Conservation (phyloP, 768 basidiomycete genomes). For the Filobasidium wieringae region DNA sequence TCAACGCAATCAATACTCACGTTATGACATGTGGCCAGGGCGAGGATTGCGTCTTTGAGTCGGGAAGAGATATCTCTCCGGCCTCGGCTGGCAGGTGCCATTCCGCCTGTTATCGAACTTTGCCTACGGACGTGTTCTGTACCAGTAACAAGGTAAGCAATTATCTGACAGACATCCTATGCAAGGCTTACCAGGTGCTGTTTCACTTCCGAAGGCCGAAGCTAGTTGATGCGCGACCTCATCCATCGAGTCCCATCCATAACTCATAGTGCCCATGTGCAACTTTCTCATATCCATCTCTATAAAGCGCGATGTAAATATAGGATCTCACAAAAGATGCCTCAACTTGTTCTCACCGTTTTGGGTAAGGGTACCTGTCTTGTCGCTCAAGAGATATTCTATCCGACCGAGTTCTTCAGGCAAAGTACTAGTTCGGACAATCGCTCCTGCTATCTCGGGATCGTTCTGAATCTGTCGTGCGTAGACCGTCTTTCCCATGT, state of each 20-base stretch:
- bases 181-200: constrained; percentile 46
- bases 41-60: constrained; percentile 80
- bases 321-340: not conserved
- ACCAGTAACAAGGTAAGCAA: not conserved
- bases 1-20: constrained; percentile 44
- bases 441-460: constrained; percentile 80
- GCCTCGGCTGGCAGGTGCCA: constrained; percentile 71
- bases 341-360: constrained; percentile 54
- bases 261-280: constrained; percentile 97
- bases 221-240: constrained; percentile 89
- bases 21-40: constrained; percentile 91
- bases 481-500: constrained; percentile 99
- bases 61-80: constrained; percentile 89
- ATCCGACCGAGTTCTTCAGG: constrained; percentile 50
- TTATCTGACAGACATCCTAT: not conserved
- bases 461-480: constrained; percentile 92
- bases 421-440: constrained; percentile 91
- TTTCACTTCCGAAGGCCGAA: constrained; percentile 60
- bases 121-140: constrained; percentile 29
- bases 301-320: constrained; percentile 31
- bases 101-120: constrained; percentile 51
- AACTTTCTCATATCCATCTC: constrained; percentile 99
- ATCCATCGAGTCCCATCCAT: constrained; percentile 96
- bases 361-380: constrained; percentile 94
- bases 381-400: constrained; percentile 79